These are phyloP conservation scores for Colletotrichum limetticola DNA, from an alignment of 2,329 filamentous ascomycete genomes.

Conservation along the genomic window DNA sequence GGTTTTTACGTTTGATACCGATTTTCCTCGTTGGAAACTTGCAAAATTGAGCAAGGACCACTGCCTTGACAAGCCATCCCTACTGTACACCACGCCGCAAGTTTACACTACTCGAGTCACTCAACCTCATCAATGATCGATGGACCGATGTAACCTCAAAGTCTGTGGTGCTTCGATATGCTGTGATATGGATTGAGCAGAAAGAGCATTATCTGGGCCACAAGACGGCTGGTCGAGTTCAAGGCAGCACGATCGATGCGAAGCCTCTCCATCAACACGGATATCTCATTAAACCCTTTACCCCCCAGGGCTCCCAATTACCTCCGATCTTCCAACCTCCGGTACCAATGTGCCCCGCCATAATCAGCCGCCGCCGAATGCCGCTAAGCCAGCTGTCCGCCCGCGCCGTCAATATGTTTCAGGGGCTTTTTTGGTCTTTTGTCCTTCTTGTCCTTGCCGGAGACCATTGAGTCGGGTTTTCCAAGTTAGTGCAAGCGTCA, in stretches of 20 bases:
- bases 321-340: conserved; percentile 11
- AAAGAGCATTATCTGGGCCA: neutral
- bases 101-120: neutral
- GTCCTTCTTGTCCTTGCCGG: neutral
- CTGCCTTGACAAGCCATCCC: neutral
- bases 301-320: neutral
- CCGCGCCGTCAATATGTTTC: neutral
- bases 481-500: neutral
- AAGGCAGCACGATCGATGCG: neutral
- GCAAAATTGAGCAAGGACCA: neutral
- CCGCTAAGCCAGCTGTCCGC: neutral
- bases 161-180: neutral
- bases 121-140: neutral
- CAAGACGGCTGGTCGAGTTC: neutral
- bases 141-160: neutral
- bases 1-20: neutral
- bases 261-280: neutral
- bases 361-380: conserved; percentile 8
- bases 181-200: neutral
- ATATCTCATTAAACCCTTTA: conserved; percentile 23
- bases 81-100: neutral
- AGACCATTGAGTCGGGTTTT: neutral
- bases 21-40: neutral
- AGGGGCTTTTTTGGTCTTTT: neutral
- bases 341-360: conserved; percentile 6